These are phyloP conservation scores for Fusarium verrucosum DNA, from an alignment of 2,329 filamentous ascomycete species.

Conservation along the genomic window DNA sequence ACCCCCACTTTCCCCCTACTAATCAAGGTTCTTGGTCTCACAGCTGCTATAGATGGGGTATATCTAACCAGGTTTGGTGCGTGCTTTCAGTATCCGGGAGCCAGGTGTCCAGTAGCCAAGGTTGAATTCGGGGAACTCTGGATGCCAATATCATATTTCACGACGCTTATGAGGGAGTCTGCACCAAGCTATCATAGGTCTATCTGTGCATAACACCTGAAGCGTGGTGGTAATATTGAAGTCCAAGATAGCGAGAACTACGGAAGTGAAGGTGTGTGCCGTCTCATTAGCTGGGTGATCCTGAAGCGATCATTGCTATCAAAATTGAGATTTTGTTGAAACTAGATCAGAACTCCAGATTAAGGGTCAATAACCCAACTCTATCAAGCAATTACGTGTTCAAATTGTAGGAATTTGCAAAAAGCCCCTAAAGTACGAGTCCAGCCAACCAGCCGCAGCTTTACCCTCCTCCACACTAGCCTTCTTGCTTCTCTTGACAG, in stretches of 20 bases:
- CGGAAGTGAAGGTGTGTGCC: background rate
- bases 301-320: background rate
- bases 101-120: background rate
- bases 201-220: background rate
- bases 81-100: background rate
- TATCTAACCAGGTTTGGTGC: background rate
- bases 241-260: background rate
- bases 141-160: background rate
- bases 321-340: background rate
- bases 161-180: background rate
- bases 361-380: fast-evolving
- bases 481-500: conserved; percentile 64
- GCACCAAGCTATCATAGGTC: too few species aligned
- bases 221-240: background rate
- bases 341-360: too few species aligned
- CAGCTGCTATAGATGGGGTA: background rate
- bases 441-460: conserved; percentile 63
- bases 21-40: background rate
- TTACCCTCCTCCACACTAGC: conserved; percentile 59
- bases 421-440: conserved; percentile 64
- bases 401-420: conserved; percentile 55
- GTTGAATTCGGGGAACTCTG: background rate
- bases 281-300: background rate
- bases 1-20: conserved; percentile 7
- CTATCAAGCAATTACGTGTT: background rate